Base-by-base conservation (phyloP, 306 rosid species). In the Lotus japonicus region DNA sequence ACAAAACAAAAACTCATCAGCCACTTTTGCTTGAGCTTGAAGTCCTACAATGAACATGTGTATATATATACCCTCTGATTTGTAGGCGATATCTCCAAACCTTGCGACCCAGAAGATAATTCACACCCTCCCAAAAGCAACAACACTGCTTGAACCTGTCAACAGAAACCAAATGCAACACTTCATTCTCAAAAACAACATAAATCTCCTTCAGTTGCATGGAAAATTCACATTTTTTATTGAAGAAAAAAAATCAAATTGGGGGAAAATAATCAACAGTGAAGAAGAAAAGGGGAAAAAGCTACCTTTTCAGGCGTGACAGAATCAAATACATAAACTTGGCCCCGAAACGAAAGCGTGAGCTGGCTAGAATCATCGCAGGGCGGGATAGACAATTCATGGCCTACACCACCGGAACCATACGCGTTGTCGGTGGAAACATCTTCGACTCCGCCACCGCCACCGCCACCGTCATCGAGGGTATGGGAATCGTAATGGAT, bases 271-370 rank as follows among this genome's bases (percentile, higher is more conserved):
- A 64, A 18, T 69, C 73, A 46, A 52, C 53, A 77, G 59, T 44
- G 5, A 33, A 58, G 5, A 35, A 13, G 45, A 10, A 7, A n/a
- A 28, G 9, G 3, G 54, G 60, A 1, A 35, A 21, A 48, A 51
- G 19, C 35, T 8, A 79, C 98, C 95, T 92, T 89, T 4, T 92
- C 95, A 11, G 98, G 95, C 14, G 98, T 82, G 58, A 92, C 96
- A 4, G 90, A 73, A 74, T 92, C 98, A 26, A 89, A 92, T 15
- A 92, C 96, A 69, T 85, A 92, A 16, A 92, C 95, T 81, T 92
- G 96, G 45, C 98, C 98, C 0, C 89, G 98, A 77, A 92, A 92
- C 17, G 98, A 87, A 64, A 92, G 96, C 36, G 98, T 87, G 71
- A 92, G 95, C 84, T 92, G 96, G 57, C 87, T 89, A 48, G 90